Evolutionary conservation across 345 rosid genomes (phyloP).

Genomic region (Syzygium oleosum): DNA sequence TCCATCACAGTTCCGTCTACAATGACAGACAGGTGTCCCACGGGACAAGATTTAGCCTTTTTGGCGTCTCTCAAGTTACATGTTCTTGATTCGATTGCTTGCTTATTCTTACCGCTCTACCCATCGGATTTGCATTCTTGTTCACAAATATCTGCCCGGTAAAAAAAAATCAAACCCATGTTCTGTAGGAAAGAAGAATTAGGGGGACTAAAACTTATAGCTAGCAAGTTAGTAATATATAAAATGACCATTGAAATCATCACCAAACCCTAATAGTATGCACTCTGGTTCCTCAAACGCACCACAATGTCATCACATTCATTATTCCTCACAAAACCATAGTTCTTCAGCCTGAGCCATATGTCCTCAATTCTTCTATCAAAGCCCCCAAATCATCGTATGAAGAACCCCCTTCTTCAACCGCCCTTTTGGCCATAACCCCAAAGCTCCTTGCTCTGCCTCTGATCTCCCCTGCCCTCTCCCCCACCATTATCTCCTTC

Average conservation of each 20-base stretch:
- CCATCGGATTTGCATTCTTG: background rate
- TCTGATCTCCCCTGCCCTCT: slow-evolving; percentile 14
- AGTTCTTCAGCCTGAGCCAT: background rate
- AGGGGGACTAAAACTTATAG: background rate
- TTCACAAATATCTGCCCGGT: background rate
- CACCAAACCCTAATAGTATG: background rate
- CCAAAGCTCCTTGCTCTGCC: slow-evolving; percentile 14
- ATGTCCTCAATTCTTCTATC: slow-evolving; percentile 8
- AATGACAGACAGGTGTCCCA: too few species aligned
- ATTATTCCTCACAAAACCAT: background rate
- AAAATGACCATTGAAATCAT: background rate
- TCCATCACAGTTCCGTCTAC: too few species aligned
- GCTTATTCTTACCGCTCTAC: background rate
- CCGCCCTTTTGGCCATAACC: slow-evolving; percentile 17
- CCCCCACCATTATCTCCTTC: slow-evolving; percentile 28
- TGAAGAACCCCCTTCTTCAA: slow-evolving; percentile 35
- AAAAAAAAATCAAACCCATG: background rate
- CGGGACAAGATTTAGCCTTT: too few species aligned
- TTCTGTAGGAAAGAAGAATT: background rate
- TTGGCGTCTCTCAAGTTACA: background rate
- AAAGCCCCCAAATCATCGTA: slow-evolving; percentile 12
- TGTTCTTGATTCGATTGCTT: background rate
- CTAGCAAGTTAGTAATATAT: background rate
- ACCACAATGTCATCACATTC: background rate
- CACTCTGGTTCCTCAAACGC: background rate